A percentile compares a stretch with the other conserved stretches of the same genome.
phyloP scores from a whole-genome alignment of 371 early-diverging fungal genomes.

The Conidiobolus incongruus region DNA sequence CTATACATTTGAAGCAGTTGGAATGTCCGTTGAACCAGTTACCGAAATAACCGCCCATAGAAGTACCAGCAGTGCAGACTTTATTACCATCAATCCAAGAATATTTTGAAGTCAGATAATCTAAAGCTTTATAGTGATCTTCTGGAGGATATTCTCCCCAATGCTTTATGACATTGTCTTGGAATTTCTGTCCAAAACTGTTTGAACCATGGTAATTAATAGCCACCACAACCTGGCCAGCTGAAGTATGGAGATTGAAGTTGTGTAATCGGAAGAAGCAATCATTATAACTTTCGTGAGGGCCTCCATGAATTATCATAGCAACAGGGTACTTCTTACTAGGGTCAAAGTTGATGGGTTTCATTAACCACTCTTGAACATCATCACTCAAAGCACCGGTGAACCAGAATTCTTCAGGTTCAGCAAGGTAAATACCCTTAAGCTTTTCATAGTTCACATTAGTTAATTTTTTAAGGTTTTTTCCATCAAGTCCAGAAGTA shows the following conservation, averaged over 20 bases:
- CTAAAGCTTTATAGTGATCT: conserved; percentile 47
- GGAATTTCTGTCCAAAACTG: conserved; percentile 56
- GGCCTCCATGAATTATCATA: conserved; percentile 49
- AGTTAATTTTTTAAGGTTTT: conserved; percentile 11
- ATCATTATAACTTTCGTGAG: conserved; percentile 1
- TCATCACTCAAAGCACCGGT: conserved; percentile 29
- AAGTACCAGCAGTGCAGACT: conserved; percentile 47
- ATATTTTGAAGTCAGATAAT: conserved; percentile 36
- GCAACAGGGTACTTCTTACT: conserved; percentile 46
- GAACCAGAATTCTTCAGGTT: no score
- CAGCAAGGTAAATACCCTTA: no score
- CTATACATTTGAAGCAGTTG: conserved; percentile 43
- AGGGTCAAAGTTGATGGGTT: conserved; percentile 36
- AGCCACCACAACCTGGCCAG: conserved; percentile 61
- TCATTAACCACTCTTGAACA: conserved; percentile 49
- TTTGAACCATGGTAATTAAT: no score
- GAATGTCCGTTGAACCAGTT: conserved; percentile 41
- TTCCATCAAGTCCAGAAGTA: conserved; percentile 12
- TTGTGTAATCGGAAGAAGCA: conserved; percentile 13
- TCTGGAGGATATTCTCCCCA: conserved; percentile 64
- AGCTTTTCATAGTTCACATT: conserved; percentile 14
- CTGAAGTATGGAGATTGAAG: conserved; percentile 42
- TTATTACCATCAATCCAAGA: conserved; percentile 30
- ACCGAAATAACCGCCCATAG: conserved; percentile 72
- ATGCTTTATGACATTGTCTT: conserved; percentile 41